Evolutionary conservation across 352 stramenopile species (phyloP), one percentile per base, ranked within the genome.

Genomic region (Globisporangium barbulae): DNA sequence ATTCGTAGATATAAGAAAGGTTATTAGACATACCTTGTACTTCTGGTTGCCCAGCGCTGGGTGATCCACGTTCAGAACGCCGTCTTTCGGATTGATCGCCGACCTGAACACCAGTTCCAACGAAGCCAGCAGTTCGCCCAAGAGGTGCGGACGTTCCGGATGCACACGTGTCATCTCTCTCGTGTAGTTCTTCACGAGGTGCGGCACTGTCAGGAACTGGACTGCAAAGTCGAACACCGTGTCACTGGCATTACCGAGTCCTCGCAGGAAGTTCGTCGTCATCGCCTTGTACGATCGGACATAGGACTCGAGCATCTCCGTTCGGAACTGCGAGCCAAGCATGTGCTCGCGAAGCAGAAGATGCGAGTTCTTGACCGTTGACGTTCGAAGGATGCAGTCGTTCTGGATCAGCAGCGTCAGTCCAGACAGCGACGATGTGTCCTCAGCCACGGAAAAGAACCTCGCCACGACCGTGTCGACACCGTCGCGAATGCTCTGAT

Each of bases 191-290:
- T 89, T 81, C 19, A 93, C 81, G 31, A 96, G 73, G 58, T 89
- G 82, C 17, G 88, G 86, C 0, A 94, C 85, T 0, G 88, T 96
- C 30, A 96, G 68, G 35, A 96, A 91, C 61, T 96, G 88, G 28
- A 92, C 87, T 6, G 85, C 88, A 63, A 96, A 96, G 65, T 96
- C 88, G 62, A 96, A 94, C 65, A 96, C 92, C 1, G 82, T 91
- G 58, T 96, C 88, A 59, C 75, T 90, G 15, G 84, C 89, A 33
- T 92, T 93, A 5, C 84, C 88, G 6, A 96, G 72, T 3, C 88
- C 88, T 41, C 85, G 84, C 12, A 96, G 61, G 53, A 91, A 94
- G 59, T 88, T 89, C 42, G 66, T 67, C 1, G 84, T 96, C 75
- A 94, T 93, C 8, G 74, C 72, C 2, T 72, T 54, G 59, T 96